Base-by-base conservation (phyloP, 208 protist genomes). In the Leishmania gerbilli region DNA sequence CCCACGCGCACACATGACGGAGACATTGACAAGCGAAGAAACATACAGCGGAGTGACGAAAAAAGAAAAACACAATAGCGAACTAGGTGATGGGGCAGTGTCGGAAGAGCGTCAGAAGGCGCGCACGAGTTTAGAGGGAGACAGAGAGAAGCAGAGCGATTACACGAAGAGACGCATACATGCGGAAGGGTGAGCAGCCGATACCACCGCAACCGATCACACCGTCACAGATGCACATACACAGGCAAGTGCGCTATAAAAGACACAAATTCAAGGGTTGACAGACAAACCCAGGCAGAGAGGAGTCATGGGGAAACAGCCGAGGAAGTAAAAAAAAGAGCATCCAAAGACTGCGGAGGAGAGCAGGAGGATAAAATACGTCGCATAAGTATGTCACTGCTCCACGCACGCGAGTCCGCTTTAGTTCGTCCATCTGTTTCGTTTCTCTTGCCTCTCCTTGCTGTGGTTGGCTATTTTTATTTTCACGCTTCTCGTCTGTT, bases 61-160 rank as follows among this genome's bases (percentile, higher is more conserved):
- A 62, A 45, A 72, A 72, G 40, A 42, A 51, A 74, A 69, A 80
- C 45, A 34, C 0, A 79, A 72, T n/a, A 53, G 9, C 19, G 45
- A 74, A 13, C 21, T 19, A 9, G 17, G 9, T 47, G 68, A 9
- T 27, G 68, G 21, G 8, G 45, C 34, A 6, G 45, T 47, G 68
- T 34, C 6, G n/a, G 40, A 56, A 56, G 49, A 75, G 27, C 11
- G 45, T 21, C 34, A 75, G 74, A 37, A 68, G 74, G 21, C 31
- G 65, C 17, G 31, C 65, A 71, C 34, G 15, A 71, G 34, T 24
- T 42, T 4, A 27, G 65, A 45, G 17, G 65, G 37, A 24, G 15
- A 27, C 1, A 45, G 65, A 27, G 37, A 21, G 34, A 71, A 47
- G 8, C 45, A 71, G 65, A 71, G 27, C 27, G 6, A 27, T 1